Evolutionary conservation across 2,329 filamentous ascomycete genomes (phyloP).

Genomic region (Neonectria sp.): DNA sequence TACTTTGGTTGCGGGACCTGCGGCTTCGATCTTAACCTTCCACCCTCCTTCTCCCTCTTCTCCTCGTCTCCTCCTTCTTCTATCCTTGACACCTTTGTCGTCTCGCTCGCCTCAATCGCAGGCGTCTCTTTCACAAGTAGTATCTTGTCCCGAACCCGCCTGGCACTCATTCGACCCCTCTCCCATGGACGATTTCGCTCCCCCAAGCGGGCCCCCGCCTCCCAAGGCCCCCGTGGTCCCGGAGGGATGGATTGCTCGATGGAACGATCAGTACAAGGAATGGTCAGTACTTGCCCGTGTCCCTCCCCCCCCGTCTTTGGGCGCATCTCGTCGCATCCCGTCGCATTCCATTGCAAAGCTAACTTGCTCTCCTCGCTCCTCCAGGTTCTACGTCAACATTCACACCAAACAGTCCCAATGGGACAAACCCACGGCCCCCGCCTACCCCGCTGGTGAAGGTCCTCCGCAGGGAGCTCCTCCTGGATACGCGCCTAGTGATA

Average conservation of each 20-base stretch:
- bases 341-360: constrained; percentile 24
- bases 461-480: constrained; percentile 76
- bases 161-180: constrained; percentile 11
- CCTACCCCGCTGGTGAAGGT: constrained; percentile 63
- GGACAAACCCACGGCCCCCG: constrained; percentile 84
- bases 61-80: background rate
- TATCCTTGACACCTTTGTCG: background rate
- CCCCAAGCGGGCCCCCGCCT: constrained; percentile 69
- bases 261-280: constrained; percentile 90
- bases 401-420: constrained; percentile 92
- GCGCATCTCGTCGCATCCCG: background rate
- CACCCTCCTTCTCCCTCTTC: background rate
- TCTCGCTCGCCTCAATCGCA: constrained; percentile 1
- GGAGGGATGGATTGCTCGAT: constrained; percentile 85
- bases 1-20: constrained; percentile 6
- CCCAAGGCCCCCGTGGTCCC: constrained; percentile 74
- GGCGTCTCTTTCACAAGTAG: background rate
- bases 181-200: constrained; percentile 68
- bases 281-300: constrained; percentile 67
- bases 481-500: constrained; percentile 69
- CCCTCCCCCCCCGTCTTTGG: background rate
- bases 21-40: background rate
- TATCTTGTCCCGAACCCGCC: background rate
- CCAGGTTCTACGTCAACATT: constrained; percentile 91
- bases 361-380: constrained; percentile 19